Base-by-base conservation (phyloP, 345 rosid genomes). In the Barbarea vulgaris region DNA sequence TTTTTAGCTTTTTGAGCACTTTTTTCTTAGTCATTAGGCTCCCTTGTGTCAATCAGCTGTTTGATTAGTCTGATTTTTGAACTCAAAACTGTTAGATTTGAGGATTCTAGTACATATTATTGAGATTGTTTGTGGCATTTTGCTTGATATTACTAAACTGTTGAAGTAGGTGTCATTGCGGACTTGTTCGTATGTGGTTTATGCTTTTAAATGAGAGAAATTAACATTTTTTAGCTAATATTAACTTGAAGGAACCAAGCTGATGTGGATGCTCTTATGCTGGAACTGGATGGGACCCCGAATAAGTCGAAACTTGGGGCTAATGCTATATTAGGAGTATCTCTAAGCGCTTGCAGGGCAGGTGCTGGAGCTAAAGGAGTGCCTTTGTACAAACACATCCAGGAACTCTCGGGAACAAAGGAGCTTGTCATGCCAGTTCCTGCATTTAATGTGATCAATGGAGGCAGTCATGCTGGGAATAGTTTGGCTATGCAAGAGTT, bases 341-440 rank as follows among this genome's bases (percentile, higher is more conserved):
- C 99, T 5, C 80, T 95, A 66, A 90, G 99, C 19, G 82, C 88
- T 36, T 95, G 99, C 63, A 83, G 98, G 79, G 99, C 99, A 21
- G 98, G 99, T 63, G 99, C 97, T 41, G 97, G 94, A 53, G 97
- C 97, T 0, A 95, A 91, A 79, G 97, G 93, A 66, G 77, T 90
- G 76, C 96, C 98, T 22, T 75, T 96, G 77, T 93, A 91, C 82
- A 87, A 87, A 79, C 99, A 96, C 72, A 92, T 93, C 59, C 99
- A 91, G 85, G 98, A 93, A 18, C 42, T 93, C 52, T 85, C 98
- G 0, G 89, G 89, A 67, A 88, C 97, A 9, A 88, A 88, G 82
- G 99, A 96, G 83, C 98, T 93, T 24, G 99, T 96, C 4, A 91
- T 93, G 94, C 97, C 97, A 0, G 97, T 96, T 77, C 99, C 99